Conservation (phyloP, 495 filamentous ascomycete species). For the Bombardia bombarda region DNA sequence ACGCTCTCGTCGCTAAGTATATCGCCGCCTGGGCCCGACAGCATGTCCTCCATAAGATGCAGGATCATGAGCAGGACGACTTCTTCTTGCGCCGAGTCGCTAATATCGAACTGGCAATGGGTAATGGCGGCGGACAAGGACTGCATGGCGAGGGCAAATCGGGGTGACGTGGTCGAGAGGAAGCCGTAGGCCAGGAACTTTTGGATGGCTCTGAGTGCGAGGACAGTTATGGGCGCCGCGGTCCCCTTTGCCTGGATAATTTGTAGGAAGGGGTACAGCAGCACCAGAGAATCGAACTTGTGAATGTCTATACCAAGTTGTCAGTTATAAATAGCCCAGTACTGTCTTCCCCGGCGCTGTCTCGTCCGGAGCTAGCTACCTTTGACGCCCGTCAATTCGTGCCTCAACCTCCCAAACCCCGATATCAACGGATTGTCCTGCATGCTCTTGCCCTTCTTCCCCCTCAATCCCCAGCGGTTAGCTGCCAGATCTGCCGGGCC, state of each 20-base stretch:
- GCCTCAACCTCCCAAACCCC: constrained; percentile 82
- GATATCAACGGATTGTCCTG: constrained; percentile 97
- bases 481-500: constrained; percentile 34
- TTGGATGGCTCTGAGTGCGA: constrained; percentile 89
- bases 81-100: constrained; percentile 88
- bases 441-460: constrained; percentile 96
- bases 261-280: constrained; percentile 93
- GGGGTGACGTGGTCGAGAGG: constrained; percentile 70
- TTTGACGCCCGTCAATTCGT: constrained; percentile 85
- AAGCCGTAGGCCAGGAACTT: constrained; percentile 97
- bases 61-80: constrained; percentile 89
- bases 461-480: constrained; percentile 79
- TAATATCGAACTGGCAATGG: constrained; percentile 95
- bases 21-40: constrained; percentile 85
- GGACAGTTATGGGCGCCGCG: constrained; percentile 89
- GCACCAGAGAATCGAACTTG: constrained; percentile 77
- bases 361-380: constrained; percentile 40
- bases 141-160: constrained; percentile 88
- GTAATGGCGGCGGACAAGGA: constrained; percentile 90
- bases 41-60: constrained; percentile 96
- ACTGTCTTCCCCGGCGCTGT: too few species aligned
- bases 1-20: constrained; percentile 93
- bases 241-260: constrained; percentile 96
- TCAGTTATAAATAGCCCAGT: too few species aligned
- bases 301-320: constrained; percentile 57